Evolutionary conservation across 768 basidiomycete genomes (phyloP), one percentile per base, ranked within the genome.

Genomic region (Xerocomus potaroensis): DNA sequence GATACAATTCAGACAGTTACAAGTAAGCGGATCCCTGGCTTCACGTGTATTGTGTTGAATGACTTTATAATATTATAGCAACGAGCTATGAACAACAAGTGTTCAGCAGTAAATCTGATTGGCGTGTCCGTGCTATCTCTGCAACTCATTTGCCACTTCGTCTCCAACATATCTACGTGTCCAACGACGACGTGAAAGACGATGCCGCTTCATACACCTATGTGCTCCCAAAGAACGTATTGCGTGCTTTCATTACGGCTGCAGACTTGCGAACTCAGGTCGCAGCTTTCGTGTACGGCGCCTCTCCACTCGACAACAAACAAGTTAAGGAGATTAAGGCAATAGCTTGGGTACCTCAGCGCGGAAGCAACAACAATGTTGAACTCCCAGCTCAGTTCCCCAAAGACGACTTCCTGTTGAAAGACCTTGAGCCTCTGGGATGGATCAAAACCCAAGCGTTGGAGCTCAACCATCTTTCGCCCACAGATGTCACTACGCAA

Each of bases 241-340:
- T 99, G 26, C 86, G 90, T 38, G 87, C 92, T 3, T 98, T 99
- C 72, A 87, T 98, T 57, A 80, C 86, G 18, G 87, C 91, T 16
- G 81, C 93, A 21, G 96, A 99, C 69, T 77, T 98, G 27, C 88
- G 96, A 30, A 96, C 96, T 3, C 95, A 98, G 69, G 88, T 97
- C 29, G 92, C 92, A 0, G 95, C 84, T 4, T 97, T 83, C 76
- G 63, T 99, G 48, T 99, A 96, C 62, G 96, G 96, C 53, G 77
- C 77, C 16, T 94, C 92, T 6, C 93, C 95, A 4, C 80, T 90
- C 5, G 95, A 97, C 68, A 98, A 97, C 75, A 87, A 90, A 54
- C 93, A 94, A 67, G 96, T 99, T 51, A 96, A 98, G 71, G 96
- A 99, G 71, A 89, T 99, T 71, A 97, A 95, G 74, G 93, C 92